Evolutionary conservation across 2,329 filamentous ascomycete species (phyloP).

Genomic region (Parasarocladium wereldwijsianum): DNA sequence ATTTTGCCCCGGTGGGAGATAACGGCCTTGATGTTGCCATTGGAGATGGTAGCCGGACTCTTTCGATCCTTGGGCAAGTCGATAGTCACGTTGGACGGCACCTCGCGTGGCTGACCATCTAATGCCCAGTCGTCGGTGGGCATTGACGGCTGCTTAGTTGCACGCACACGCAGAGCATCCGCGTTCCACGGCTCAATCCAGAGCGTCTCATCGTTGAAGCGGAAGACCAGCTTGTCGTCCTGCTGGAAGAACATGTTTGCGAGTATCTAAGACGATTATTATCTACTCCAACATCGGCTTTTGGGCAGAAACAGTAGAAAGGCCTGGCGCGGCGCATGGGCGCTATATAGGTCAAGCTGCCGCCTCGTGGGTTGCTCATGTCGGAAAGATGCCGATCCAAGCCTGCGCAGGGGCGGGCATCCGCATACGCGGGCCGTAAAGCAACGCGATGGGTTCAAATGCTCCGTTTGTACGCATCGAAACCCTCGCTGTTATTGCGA

Average conservation of each 20-base stretch:
- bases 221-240: conserved; percentile 12
- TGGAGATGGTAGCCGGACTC: conserved; percentile 11
- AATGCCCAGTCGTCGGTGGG: conserved; percentile 24
- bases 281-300: no score
- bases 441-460: no score
- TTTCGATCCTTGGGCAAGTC: conserved; percentile 8
- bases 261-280: no score
- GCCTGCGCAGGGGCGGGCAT: no score
- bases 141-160: conserved; percentile 23
- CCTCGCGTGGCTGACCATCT: conserved; percentile 7
- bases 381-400: no score
- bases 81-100: conserved; percentile 1
- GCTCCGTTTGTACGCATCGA: no score
- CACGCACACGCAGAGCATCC: conserved; percentile 30
- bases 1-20: conserved; percentile 16
- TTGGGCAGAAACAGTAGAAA: no score
- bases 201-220: conserved; percentile 28
- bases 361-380: no score
- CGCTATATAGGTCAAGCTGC: no score
- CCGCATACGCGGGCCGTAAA: no score
- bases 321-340: no score
- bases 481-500: no score
- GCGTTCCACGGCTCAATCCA: conserved; percentile 34
- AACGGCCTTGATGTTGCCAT: conserved; percentile 16
- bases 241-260: conserved; percentile 8